Evolutionary conservation across 495 filamentous ascomycete species (phyloP), one percentile per base, ranked within the genome.

Genomic region (Rostrohypoxylon terebratum): DNA sequence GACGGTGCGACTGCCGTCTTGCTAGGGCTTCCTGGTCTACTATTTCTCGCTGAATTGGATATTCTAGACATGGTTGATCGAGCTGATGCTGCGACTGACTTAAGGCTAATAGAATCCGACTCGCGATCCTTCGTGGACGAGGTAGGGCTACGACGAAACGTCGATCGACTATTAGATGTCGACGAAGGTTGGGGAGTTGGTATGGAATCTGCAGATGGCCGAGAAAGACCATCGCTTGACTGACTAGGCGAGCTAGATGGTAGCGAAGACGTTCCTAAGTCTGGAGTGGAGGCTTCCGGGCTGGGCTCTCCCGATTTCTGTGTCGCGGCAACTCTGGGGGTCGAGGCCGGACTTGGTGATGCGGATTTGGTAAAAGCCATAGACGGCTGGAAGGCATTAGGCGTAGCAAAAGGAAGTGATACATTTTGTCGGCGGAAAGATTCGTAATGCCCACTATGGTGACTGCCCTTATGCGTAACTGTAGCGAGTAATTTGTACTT

Each of bases 401-500:
- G 92, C 0, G 93, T 98, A 0, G 93, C 93, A 73, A 88, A 98
- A 1, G 88, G 83, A 51, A 80, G 79, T 58, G 86, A 90, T 40
- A 90, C 77, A 63, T 90, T 89, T 78, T 98, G 97, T n/a, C 96
- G 88, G 31, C 96, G 87, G 81, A 98, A 98, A 1, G 94, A 93
- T 78, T 99, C 96, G 80, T 99, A 99, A 78, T 99, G 96, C 1
- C 96, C 96, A 66, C 93, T 97, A 73, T 97, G 90, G 80, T 99
- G 96, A 66, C 92, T 96, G 18, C 96, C 96, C 76, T 97, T 97
- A 77, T 99, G 96, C 28, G 92, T 96, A 54, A 99, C 91, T 45
- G 97, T 89, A 10, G 91, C 92, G 1, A 96, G 88, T 3, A 99
- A 86, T 73, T 90, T 93, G 83, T 97, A 99, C 71, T 86, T 91